phyloP scores from a whole-genome alignment of 495 filamentous ascomycete genomes.

The Opeltia flavorubescens region DNA sequence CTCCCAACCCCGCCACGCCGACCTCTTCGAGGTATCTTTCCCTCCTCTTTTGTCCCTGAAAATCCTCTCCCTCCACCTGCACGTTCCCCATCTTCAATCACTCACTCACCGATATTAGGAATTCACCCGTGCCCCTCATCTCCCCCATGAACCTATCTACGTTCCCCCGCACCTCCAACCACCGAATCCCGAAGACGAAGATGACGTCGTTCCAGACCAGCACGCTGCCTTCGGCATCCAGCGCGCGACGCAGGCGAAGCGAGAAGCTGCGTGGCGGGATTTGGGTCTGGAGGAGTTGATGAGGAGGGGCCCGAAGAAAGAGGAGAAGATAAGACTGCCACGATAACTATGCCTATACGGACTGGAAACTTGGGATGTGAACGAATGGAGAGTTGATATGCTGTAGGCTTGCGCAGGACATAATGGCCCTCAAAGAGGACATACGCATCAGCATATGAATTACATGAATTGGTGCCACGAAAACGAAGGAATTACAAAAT shows the following conservation, averaged over 20 bases:
- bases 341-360: no score
- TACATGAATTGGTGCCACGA: background rate
- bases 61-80: conserved; percentile 8
- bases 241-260: conserved; percentile 52
- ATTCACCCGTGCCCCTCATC: conserved; percentile 27
- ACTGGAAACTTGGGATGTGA: background rate
- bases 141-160: conserved; percentile 59
- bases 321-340: conserved; percentile 28
- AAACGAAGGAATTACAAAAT: background rate
- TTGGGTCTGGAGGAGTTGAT: conserved; percentile 47
- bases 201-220: conserved; percentile 93
- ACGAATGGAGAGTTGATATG: conserved; percentile 1
- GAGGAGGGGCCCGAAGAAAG: conserved; percentile 6
- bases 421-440: background rate
- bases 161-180: conserved; percentile 82
- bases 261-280: conserved; percentile 76
- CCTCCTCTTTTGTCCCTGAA: conserved; percentile 25
- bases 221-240: conserved; percentile 94
- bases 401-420: background rate
- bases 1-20: conserved; percentile 60
- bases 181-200: conserved; percentile 92
- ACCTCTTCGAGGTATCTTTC: conserved; percentile 80
- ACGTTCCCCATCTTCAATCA: conserved; percentile 11
- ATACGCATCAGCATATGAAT: background rate
- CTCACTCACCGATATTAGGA: conserved; percentile 10